Conservation (phyloP, 352 stramenopile genomes). For the Pythium scleroteichum region DNA sequence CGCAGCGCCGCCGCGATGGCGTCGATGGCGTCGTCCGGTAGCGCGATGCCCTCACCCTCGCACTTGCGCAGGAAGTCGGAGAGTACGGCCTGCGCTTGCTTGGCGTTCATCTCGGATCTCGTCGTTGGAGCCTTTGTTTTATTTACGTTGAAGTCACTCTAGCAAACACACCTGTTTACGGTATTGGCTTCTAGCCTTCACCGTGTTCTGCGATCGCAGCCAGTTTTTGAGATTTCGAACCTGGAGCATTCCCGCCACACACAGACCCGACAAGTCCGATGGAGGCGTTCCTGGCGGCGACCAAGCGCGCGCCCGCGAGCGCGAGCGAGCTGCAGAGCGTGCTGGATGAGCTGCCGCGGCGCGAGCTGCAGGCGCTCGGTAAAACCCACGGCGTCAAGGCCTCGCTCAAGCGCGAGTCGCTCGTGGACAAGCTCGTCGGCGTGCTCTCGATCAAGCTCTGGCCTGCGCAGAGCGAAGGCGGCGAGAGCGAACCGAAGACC, state of each 20-base stretch:
- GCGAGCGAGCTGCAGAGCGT: conserved; percentile 16
- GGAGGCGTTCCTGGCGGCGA: no score
- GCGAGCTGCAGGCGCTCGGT: conserved; percentile 26
- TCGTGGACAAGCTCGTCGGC: conserved; percentile 21
- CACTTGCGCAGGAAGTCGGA: conserved; percentile 71
- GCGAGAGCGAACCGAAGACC: no score
- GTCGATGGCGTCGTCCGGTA: conserved; percentile 55
- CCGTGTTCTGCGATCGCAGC: no score
- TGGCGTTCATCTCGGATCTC: conserved; percentile 46
- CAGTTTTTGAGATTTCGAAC: no score
- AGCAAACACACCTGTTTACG: no score
- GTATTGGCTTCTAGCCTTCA: no score
- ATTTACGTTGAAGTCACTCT: conserved; percentile 1
- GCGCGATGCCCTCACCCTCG: conserved; percentile 43
- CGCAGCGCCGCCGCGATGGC: conserved; percentile 41
- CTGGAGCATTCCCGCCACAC: no score
- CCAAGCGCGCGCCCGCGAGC: conserved; percentile 5
- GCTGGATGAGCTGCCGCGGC: conserved; percentile 23
- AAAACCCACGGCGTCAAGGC: conserved; percentile 28
- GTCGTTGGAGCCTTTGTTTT: no score
- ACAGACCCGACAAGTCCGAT: no score
- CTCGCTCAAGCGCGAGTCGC: conserved; percentile 29
- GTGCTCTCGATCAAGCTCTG: conserved; percentile 15
- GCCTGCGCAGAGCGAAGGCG: neutral
- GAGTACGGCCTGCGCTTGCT: conserved; percentile 47